Evolutionary conservation across 148 eudicot species (phyloP).

Genomic region (Vaccinium corymbosum): DNA sequence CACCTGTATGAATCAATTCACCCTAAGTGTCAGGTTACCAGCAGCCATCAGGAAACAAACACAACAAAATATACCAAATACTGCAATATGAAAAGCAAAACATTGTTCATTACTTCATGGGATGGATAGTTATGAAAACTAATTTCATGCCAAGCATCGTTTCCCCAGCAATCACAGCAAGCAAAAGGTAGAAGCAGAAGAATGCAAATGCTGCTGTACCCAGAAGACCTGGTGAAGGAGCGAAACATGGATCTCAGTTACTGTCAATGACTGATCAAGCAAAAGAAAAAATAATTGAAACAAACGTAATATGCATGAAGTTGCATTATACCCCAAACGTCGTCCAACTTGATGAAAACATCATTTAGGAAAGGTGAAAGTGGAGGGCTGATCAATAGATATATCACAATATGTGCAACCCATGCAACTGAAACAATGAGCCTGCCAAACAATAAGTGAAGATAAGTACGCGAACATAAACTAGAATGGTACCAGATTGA

Average conservation of each 20-base stretch:
- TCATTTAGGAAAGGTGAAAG: constrained; percentile 84
- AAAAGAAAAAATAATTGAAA: not conserved
- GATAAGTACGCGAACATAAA: not conserved
- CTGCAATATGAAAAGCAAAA: not conserved
- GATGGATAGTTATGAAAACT: constrained; percentile 95
- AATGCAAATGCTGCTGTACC: constrained; percentile 98
- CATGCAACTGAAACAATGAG: constrained; percentile 97
- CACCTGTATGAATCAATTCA: constrained; percentile 53
- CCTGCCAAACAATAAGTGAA: constrained; percentile 40
- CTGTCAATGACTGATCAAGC: constrained; percentile 3
- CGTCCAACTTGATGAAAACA: constrained; percentile 88
- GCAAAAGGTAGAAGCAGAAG: constrained; percentile 96
- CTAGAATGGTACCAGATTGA: not conserved
- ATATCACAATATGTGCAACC: constrained; percentile 89
- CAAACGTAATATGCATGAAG: not conserved
- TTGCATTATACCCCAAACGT: constrained; percentile 65
- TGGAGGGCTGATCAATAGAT: constrained; percentile 85
- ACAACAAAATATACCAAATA: not conserved
- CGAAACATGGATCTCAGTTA: constrained; percentile 17
- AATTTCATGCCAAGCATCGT: constrained; percentile 92
- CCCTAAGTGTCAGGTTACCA: not conserved
- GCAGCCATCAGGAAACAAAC: constrained; percentile 8
- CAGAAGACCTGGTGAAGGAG: constrained; percentile 67
- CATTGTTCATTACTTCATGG: constrained; percentile 73
- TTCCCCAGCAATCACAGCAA: constrained; percentile 94